Conservation (phyloP, 805 yeast genomes). For the Cyberlindnera samutprakarnensis region DNA sequence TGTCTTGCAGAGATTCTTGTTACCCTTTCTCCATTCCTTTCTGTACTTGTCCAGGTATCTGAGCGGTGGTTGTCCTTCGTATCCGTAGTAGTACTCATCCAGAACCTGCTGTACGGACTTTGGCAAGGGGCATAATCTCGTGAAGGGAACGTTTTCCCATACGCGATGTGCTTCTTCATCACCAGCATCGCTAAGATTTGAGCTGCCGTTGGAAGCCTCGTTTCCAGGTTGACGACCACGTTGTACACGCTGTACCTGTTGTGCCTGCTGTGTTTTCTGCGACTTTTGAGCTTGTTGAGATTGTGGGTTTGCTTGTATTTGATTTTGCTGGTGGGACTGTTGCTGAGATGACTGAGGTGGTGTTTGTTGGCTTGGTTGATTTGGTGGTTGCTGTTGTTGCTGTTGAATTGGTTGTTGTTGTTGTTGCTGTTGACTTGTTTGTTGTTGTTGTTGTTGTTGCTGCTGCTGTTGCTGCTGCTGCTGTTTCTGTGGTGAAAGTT, state of each 20-base stretch:
- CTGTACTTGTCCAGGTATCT: constrained; percentile 21
- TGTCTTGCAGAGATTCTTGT: constrained; percentile 20
- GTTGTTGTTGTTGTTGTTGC: constrained; percentile 3
- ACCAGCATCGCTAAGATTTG: constrained; percentile 7
- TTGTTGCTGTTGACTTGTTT: constrained; percentile 1
- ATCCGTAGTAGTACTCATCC: constrained; percentile 23
- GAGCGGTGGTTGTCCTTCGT: constrained; percentile 22
- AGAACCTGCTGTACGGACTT: constrained; percentile 21
- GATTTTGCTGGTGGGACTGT: no score
- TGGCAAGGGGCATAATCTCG: constrained; percentile 18
- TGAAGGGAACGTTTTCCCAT: constrained; percentile 16
- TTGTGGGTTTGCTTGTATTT: no score
- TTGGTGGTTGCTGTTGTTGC: constrained; percentile 3
- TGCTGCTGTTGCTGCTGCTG: constrained; percentile 2
- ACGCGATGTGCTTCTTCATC: constrained; percentile 11
- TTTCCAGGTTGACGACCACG: not conserved
- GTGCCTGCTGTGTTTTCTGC: not conserved
- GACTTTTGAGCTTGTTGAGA: no score
- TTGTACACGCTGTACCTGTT: no score
- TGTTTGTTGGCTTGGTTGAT: no score
- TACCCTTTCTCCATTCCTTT: constrained; percentile 22
- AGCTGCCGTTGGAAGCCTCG: no score
- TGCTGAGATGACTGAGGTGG: no score
- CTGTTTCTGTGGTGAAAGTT: not conserved
- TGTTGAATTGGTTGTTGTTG: constrained; percentile 2